Base-by-base conservation (phyloP, 441 rosid genomes). In the Gossypium lobatum region DNA sequence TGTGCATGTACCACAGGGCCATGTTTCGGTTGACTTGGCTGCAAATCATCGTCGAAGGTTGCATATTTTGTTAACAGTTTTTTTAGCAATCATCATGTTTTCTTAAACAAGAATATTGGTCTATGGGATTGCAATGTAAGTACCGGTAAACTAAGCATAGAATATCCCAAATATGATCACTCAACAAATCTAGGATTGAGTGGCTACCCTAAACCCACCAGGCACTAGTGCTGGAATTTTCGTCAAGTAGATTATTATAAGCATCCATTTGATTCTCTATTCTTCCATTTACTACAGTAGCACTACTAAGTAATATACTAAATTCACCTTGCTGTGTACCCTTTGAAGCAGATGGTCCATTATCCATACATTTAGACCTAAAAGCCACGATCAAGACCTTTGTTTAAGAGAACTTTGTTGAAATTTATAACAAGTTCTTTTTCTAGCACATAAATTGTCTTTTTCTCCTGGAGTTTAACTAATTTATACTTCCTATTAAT, bases 311-410 rank as follows among this genome's bases (percentile, higher is more conserved):
- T 57, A 57, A 57, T 34, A 60, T 13, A 14, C 7, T 28, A 61
- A 28, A 75, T 80, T 23, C 74, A 90, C 99, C 98, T 80, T 80
- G 87, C 74, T 72, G 83, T 67, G 67, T 42, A 70, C 74, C 73
- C 6, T 76, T 67, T 6, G 76, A 20, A 34, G 26, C 70, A 76
- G 88, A 64, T 67, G 76, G 66, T 76, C 64, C 86, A 42, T 25
- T 62, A 74, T 87, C 91, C 26, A 65, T 76, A 64, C 91, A 92
- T 80, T 91, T 93, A 57, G 78, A 80, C 77, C 86, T 79, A 82
- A 91, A 90, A 14, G 89, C 91, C 61, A 80, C 89, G 0, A 96
- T 90, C 86, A 95, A 83, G 63, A 88, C 80, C 88, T 84, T 28
- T 90, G 82, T 83, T 90, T 89, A 84, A 83, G 50, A 75, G 58